Base-by-base conservation (phyloP, 2,329 filamentous ascomycete species). In the Pseudogymnoascus verrucosus region DNA sequence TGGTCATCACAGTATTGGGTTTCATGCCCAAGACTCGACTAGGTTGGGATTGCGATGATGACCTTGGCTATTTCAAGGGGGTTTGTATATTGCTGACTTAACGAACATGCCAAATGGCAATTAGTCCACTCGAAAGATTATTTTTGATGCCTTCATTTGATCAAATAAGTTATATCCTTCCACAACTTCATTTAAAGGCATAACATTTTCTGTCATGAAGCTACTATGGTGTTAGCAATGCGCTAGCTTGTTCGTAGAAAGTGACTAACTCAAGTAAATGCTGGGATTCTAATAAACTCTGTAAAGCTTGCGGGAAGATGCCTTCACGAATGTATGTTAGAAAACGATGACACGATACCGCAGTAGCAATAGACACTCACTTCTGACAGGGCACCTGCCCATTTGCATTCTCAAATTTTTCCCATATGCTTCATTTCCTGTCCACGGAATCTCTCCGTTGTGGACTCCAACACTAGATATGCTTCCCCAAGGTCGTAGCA, bases 321-420 rank as follows among this genome's bases (percentile, higher is more conserved):
- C 57, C 57, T 37, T 51, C 14, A 51, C 2, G 21, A 28, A 28
- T 28, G n/a, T 60, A 36, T 60, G 31, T 60, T 37, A 39, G 31
- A 37, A 12, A 21, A 37, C 16, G 8, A 60, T 60, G 31, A 39
- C 28, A 36, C 8, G 16, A 39, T 81, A 65, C 74, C 74, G 68
- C 81, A 82, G n/a, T 7, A 47, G 44, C 14, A 51, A n/a, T 51
- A 12, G 23, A 51, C 12, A 51, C 44, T 51, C 64, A 34, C 67
- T 69, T 12, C 69, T 81, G 16, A 90, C 88, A 3, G 88, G 88
- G 70, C 88, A 91, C 60, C 89, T 80, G 10, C 89, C 88, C 85
- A 90, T 89, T 74, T 89, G 87, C 36, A 90, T 67, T 37, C 81
- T 83, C 64, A 90, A 68, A 67, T 90, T 91, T 74, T 91, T 90